phyloP scores from a whole-genome alignment of 148 eudicot genomes.

The Rhododendron molle region DNA sequence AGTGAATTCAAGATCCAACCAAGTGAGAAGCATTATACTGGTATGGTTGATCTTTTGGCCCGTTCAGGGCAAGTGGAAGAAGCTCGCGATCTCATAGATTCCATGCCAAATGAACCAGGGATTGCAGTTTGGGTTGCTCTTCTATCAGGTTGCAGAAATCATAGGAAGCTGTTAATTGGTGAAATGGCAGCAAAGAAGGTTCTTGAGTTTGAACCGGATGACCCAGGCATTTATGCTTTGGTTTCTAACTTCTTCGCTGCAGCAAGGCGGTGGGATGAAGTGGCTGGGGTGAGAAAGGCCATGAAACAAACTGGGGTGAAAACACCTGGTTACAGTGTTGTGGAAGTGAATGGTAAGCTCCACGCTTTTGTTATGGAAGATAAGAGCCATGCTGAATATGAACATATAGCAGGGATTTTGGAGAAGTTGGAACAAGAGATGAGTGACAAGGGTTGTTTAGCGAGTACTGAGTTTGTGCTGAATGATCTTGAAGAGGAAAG shows the following conservation, averaged over 20 bases:
- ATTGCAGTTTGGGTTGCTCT: constrained; percentile 61
- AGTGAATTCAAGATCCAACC: constrained; percentile 46
- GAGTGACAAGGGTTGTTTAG: constrained; percentile 40
- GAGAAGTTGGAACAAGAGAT: constrained; percentile 46
- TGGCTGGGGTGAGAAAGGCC: constrained; percentile 44
- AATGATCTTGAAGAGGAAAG: constrained; percentile 49
- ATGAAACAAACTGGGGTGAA: constrained; percentile 53
- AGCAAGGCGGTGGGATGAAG: constrained; percentile 57
- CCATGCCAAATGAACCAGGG: constrained; percentile 42
- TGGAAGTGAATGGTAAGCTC: constrained; percentile 58
- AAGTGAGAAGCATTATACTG: constrained; percentile 63
- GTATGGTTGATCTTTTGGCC: constrained; percentile 68
- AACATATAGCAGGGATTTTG: constrained; percentile 30
- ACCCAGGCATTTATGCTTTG: constrained; percentile 54
- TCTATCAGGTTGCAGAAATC: constrained; percentile 59
- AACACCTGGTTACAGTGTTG: constrained; percentile 58
- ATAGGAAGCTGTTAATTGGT: constrained; percentile 45
- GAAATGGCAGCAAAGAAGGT: constrained; percentile 56
- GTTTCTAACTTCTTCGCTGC: constrained; percentile 62
- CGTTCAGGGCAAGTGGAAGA: constrained; percentile 61
- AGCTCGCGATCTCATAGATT: constrained; percentile 39
- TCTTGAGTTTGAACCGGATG: constrained; percentile 50
- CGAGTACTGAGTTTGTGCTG: constrained; percentile 41
- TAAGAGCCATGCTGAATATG: constrained; percentile 47
- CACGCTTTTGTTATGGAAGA: constrained; percentile 69